These are phyloP conservation scores for Sclerotinia sclerotiorum DNA, from an alignment of 2,329 filamentous ascomycete genomes.

Conservation along the genomic window DNA sequence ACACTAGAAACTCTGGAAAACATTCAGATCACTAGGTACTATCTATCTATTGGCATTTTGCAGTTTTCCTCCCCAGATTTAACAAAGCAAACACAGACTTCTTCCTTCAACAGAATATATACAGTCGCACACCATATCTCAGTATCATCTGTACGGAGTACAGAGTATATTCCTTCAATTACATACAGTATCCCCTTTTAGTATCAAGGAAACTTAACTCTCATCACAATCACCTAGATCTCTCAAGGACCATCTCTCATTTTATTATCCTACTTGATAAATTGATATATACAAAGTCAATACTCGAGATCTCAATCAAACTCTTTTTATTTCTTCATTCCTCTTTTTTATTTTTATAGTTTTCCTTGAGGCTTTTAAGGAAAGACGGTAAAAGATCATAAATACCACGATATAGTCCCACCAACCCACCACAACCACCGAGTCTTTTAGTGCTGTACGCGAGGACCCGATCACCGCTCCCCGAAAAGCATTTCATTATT, in stretches of 20 bases:
- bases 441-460: slow-evolving; percentile 3
- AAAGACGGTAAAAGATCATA: not conserved
- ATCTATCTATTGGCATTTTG: not conserved
- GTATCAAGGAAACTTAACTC: not conserved
- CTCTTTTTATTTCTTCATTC: not conserved
- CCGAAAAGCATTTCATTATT: slow-evolving; percentile 14
- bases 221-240: not conserved
- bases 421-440: slow-evolving; percentile 8
- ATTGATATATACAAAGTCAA: not conserved
- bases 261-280: not conserved
- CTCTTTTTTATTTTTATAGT: not conserved
- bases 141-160: not conserved
- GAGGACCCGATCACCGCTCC: slow-evolving; percentile 19
- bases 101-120: not conserved
- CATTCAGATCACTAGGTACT: not conserved
- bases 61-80: not conserved
- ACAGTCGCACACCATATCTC: not conserved
- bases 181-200: not conserved
- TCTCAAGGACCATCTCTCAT: not conserved
- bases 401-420: not conserved
- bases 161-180: not conserved
- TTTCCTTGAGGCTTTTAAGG: not conserved
- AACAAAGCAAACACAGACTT: not conserved
- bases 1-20: not conserved
- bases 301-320: not conserved